Evolutionary conservation across 441 rosid species (phyloP).

Genomic region (Aquilaria agallochum): DNA sequence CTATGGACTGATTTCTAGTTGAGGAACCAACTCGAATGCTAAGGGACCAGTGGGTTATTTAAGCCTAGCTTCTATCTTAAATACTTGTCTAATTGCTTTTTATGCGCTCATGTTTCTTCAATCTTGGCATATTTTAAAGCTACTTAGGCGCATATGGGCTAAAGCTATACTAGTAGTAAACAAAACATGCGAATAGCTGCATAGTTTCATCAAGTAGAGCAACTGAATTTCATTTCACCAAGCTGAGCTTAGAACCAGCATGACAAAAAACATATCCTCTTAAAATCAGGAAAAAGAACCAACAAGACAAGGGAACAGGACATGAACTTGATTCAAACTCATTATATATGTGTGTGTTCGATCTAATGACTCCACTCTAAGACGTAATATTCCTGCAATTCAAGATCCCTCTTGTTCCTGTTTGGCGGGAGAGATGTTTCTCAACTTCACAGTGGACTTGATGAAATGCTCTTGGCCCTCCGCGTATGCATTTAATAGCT

Average conservation of each 20-base stretch:
- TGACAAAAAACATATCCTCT: not conserved
- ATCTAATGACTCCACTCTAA: conserved; percentile 13
- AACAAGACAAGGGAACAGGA: conserved; percentile 7
- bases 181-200: no score
- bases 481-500: conserved; percentile 68
- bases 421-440: conserved; percentile 69
- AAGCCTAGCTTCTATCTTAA: no score
- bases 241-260: not conserved
- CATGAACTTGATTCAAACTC: not conserved
- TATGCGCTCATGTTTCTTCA: no score
- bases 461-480: conserved; percentile 52
- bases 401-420: conserved; percentile 72
- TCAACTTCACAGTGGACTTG: conserved; percentile 84
- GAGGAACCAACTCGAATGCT: no score
- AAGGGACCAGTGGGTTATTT: no score
- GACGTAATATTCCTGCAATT: conserved; percentile 67
- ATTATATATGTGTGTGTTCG: not conserved
- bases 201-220: not conserved
- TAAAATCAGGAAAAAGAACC: not conserved
- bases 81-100: no score
- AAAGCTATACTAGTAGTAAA: no score
- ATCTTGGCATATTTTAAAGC: no score
- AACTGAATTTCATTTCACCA: not conserved
- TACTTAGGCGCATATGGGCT: no score
- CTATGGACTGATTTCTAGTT: no score